Conservation (phyloP, 352 stramenopile genomes). For the Globisporangium rhizosaccharum region DNA sequence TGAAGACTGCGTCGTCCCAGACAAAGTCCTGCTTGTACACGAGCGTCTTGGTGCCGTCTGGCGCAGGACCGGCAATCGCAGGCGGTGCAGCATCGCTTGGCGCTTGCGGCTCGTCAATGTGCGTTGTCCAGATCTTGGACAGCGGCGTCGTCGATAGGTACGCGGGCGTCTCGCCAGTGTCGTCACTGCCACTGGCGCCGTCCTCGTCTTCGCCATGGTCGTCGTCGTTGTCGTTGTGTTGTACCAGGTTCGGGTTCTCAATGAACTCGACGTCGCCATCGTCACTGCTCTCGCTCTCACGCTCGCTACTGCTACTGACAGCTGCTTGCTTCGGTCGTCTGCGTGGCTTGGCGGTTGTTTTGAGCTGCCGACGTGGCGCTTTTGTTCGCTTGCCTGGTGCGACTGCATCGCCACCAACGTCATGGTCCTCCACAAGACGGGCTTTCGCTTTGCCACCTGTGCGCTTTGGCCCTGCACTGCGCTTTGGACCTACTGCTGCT, state of each 20-base stretch:
- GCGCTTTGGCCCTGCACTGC: not conserved
- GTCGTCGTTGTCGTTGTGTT: not conserved
- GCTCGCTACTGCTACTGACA: not conserved
- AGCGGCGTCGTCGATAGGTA: slow-evolving; percentile 25
- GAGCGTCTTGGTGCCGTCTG: slow-evolving; percentile 13
- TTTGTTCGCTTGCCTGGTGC: no score
- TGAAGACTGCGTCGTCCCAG: slow-evolving; percentile 66
- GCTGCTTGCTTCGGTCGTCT: no score
- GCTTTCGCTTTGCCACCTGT: not conserved
- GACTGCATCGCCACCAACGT: not conserved
- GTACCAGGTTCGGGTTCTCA: not conserved
- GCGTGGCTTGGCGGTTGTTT: no score
- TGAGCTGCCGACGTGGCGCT: no score
- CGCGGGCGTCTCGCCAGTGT: not conserved
- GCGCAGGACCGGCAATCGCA: not conserved
- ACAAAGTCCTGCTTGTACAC: slow-evolving; percentile 70
- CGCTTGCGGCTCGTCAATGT: slow-evolving; percentile 12
- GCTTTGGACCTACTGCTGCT: not conserved
- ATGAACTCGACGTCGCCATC: slow-evolving; percentile 16
- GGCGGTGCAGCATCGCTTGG: not conserved
- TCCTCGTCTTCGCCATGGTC: not conserved
- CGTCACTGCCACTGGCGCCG: slow-evolving; percentile 3
- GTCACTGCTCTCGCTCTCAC: slow-evolving; percentile 6
- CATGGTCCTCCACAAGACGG: not conserved
- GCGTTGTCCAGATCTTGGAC: slow-evolving; percentile 50